phyloP scores from a whole-genome alignment of 768 basidiomycete species.

The Guyanaporus albipodus region DNA sequence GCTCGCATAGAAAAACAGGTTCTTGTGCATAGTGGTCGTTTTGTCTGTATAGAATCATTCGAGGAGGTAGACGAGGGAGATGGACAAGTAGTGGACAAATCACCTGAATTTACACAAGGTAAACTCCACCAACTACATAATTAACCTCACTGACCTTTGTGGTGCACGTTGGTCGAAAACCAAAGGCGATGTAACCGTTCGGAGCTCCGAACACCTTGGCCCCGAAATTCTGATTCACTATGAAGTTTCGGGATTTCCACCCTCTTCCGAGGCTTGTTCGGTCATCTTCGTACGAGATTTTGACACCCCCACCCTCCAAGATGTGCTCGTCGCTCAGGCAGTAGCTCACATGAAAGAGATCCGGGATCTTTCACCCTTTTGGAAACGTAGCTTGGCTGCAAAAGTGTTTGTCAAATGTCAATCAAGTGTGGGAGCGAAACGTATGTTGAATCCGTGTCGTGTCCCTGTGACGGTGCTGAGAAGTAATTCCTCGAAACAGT shows the following conservation, averaged over 20 bases:
- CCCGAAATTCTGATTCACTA: conserved; percentile 33
- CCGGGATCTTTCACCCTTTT: conserved; percentile 18
- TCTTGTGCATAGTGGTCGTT: conserved; percentile 63
- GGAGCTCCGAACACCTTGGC: conserved; percentile 2
- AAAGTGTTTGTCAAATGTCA: conserved; percentile 24
- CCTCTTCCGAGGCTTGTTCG: conserved; percentile 37
- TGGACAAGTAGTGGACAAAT: conserved; percentile 30
- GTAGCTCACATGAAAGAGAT: conserved; percentile 12
- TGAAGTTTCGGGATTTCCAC: conserved; percentile 46
- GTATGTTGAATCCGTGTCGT: conserved; percentile 14
- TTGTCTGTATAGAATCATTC: conserved; percentile 24
- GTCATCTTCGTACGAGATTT: conserved; percentile 42
- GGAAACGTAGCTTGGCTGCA: conserved; percentile 18
- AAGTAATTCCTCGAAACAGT: conserved; percentile 3
- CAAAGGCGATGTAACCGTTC: conserved; percentile 14
- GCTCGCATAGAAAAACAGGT: conserved; percentile 78
- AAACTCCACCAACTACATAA: neutral
- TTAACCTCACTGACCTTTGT: neutral
- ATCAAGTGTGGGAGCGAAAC: conserved; percentile 1
- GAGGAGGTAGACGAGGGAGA: conserved; percentile 34
- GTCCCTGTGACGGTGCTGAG: conserved; percentile 1
- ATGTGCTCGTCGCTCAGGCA: conserved; percentile 10
- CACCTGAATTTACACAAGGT: conserved; percentile 44
- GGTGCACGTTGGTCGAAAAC: neutral
- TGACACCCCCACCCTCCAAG: neutral